Percentiles rank a stretch among this genome's conserved stretches.
These are phyloP conservation scores for Kingdonia uniflora DNA, from an alignment of 164 flowering plant genomes.

Conservation along the genomic window DNA sequence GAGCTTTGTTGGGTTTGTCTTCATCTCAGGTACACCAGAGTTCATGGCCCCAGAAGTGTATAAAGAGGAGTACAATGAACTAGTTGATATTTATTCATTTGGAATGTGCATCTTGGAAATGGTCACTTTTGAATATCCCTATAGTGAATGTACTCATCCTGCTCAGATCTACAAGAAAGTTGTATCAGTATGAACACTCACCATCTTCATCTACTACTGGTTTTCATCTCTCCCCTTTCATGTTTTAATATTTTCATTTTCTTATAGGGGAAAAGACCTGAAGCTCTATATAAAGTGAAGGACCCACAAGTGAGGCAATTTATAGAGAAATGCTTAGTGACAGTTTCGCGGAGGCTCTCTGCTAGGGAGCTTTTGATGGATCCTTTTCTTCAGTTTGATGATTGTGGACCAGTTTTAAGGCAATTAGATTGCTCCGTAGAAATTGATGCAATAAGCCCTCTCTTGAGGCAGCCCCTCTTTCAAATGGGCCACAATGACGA, in stretches of 20 bases:
- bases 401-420: conserved; percentile 32
- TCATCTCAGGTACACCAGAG: conserved; percentile 77
- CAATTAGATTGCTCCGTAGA: conserved; percentile 23
- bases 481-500: conserved; percentile 13
- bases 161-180: conserved; percentile 98
- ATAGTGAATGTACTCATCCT: conserved; percentile 87
- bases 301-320: conserved; percentile 79
- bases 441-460: conserved; percentile 20
- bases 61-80: conserved; percentile 86
- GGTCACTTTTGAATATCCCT: conserved; percentile 94
- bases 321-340: conserved; percentile 80
- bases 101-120: conserved; percentile 95
- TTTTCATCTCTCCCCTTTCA: neutral
- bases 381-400: conserved; percentile 73
- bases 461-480: conserved; percentile 27
- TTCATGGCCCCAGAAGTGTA: conserved; percentile 98
- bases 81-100: conserved; percentile 86
- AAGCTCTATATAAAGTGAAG: conserved; percentile 60
- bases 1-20: conserved; percentile 3
- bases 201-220: neutral
- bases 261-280: conserved; percentile 75
- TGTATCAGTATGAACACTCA: conserved; percentile 48
- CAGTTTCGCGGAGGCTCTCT: conserved; percentile 62
- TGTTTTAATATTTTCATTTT: conserved; percentile 3
- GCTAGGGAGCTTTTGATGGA: conserved; percentile 76